Percentiles rank a stretch among this genome's conserved stretches.
These are phyloP conservation scores for Corniculantispora saksenae DNA, from an alignment of 2,329 filamentous ascomycete genomes.

Conservation along the genomic window DNA sequence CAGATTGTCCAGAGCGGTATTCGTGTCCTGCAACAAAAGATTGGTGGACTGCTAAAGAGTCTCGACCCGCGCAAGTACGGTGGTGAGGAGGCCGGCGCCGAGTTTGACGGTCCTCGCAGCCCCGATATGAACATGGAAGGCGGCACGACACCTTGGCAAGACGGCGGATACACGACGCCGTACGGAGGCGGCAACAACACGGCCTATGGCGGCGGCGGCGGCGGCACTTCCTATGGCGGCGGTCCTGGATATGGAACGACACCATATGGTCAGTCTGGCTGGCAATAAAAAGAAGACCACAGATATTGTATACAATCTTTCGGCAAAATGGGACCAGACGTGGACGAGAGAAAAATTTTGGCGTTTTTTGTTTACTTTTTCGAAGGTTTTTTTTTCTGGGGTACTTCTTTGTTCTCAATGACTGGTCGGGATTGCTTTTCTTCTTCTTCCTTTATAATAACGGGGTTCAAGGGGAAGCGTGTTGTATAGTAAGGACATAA, in stretches of 20 bases:
- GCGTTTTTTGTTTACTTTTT: constrained; percentile 9
- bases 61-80: constrained; percentile 51
- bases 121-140: constrained; percentile 64
- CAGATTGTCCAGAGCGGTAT: constrained; percentile 87
- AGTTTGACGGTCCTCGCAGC: constrained; percentile 65
- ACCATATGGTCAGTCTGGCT: constrained; percentile 51
- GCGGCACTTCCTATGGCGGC: constrained; percentile 45
- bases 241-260: constrained; percentile 29
- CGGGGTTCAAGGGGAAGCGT: not conserved
- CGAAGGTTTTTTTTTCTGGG: not conserved
- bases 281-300: constrained; percentile 38
- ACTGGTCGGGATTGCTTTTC: not conserved
- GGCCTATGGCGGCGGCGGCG: constrained; percentile 60
- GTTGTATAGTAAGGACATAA: constrained; percentile 9
- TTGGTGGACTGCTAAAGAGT: constrained; percentile 72
- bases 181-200: constrained; percentile 60
- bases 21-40: constrained; percentile 83
- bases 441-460: not conserved
- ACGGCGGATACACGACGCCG: constrained; percentile 69
- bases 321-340: not conserved
- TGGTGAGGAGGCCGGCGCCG: constrained; percentile 55
- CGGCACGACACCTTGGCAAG: constrained; percentile 56
- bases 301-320: not conserved
- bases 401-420: constrained; percentile 2
- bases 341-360: not conserved